These are phyloP conservation scores for Crithidia expoeki DNA, from an alignment of 208 protist species.

Conservation along the genomic window DNA sequence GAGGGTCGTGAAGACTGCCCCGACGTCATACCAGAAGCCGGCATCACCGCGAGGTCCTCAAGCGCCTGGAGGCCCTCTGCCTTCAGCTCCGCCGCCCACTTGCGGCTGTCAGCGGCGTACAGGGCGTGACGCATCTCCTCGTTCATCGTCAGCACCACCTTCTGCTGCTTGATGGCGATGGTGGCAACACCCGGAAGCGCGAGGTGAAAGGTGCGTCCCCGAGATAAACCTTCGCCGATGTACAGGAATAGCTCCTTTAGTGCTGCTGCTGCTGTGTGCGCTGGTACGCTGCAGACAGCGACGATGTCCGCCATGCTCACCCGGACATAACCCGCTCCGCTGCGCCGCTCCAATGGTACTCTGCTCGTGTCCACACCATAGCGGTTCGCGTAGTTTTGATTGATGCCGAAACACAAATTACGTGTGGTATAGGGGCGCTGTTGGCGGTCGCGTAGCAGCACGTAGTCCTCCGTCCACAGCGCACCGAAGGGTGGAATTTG, in stretches of 20 bases:
- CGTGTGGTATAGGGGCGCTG: conserved; percentile 39
- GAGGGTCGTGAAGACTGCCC: conserved; percentile 44
- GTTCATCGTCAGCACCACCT: conserved; percentile 50
- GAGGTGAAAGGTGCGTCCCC: conserved; percentile 67
- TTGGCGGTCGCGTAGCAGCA: conserved; percentile 47
- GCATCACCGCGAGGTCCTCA: conserved; percentile 14
- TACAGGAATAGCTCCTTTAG: conserved; percentile 86
- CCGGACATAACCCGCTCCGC: conserved; percentile 30
- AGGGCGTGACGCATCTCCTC: conserved; percentile 60
- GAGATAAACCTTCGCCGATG: conserved; percentile 80
- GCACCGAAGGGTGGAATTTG: conserved; percentile 70
- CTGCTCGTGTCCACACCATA: conserved; percentile 50
- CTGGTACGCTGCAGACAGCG: conserved; percentile 62
- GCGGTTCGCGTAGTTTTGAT: conserved; percentile 50
- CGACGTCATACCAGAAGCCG: conserved; percentile 16
- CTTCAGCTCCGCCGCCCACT: conserved; percentile 68
- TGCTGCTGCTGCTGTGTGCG: conserved; percentile 56
- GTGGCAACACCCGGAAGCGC: conserved; percentile 65
- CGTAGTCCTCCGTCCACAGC: conserved; percentile 60
- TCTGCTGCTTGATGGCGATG: conserved; percentile 70
- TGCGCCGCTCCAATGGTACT: conserved; percentile 35
- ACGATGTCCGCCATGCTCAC: conserved; percentile 72
- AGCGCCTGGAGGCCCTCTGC: conserved; percentile 32
- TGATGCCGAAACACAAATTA: conserved; percentile 52
- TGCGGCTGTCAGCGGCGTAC: conserved; percentile 74